Evolutionary conservation across 2,329 filamentous ascomycete genomes (phyloP).

Genomic region (Nothophoma quercina): DNA sequence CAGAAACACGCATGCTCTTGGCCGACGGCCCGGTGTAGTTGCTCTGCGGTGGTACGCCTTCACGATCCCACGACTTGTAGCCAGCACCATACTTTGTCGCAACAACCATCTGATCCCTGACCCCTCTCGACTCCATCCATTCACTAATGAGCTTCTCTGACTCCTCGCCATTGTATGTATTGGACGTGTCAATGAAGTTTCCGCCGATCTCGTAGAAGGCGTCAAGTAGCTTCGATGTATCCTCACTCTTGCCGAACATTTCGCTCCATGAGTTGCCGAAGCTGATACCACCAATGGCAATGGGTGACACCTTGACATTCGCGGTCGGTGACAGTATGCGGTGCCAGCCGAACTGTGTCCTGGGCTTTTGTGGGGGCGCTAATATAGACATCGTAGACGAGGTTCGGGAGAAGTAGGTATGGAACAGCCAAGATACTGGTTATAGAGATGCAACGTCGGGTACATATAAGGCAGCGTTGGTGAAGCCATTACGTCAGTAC

Average conservation of each 20-base stretch:
- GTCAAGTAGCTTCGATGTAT: conserved; percentile 70
- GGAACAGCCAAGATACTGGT: background rate
- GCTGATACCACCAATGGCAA: conserved; percentile 67
- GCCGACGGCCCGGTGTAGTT: conserved; percentile 15
- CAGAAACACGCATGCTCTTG: conserved; percentile 57
- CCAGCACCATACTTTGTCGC: conserved; percentile 50
- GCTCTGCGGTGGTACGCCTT: conserved; percentile 19
- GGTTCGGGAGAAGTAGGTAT: background rate
- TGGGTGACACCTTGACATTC: conserved; percentile 59
- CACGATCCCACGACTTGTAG: conserved; percentile 17
- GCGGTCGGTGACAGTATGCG: conserved; percentile 71
- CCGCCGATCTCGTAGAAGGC: conserved; percentile 70
- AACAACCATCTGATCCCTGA: conserved; percentile 50
- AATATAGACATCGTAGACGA: conserved; percentile 13
- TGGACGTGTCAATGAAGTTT: conserved; percentile 74
- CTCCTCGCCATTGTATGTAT: conserved; percentile 49
- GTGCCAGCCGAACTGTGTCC: conserved; percentile 63
- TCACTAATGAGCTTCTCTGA: conserved; percentile 51
- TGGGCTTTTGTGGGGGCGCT: conserved; percentile 19
- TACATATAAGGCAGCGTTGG: background rate
- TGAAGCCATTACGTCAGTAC: conserved; percentile 1
- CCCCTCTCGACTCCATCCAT: conserved; percentile 50
- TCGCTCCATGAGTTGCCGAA: conserved; percentile 70
- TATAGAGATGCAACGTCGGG: too few species aligned
- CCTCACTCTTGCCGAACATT: conserved; percentile 65